Percentiles rank a stretch among this genome's conserved stretches.
Evolutionary conservation across 1,139 yeast species (phyloP).

Genomic region (Blastobotrys elegans): DNA sequence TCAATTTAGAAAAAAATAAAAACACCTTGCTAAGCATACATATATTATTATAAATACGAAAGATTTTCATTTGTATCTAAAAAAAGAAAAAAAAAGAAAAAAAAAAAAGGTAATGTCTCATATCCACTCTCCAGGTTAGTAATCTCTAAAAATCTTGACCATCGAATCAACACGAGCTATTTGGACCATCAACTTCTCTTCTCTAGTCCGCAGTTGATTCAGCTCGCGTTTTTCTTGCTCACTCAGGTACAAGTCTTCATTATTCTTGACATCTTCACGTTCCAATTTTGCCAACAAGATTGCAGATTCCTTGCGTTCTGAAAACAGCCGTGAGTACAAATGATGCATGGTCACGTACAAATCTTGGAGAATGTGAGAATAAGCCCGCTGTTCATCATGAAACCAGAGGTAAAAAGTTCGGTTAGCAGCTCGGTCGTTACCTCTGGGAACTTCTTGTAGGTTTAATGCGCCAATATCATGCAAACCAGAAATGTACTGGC

Average conservation of each 20-base stretch:
- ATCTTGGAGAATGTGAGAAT: conserved; percentile 47
- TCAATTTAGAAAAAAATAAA: neutral
- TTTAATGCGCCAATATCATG: conserved; percentile 40
- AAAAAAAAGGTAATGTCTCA: neutral
- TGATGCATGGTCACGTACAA: conserved; percentile 67
- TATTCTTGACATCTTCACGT: conserved; percentile 85
- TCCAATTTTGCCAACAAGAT: conserved; percentile 73
- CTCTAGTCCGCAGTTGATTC: conserved; percentile 42
- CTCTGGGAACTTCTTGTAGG: conserved; percentile 84
- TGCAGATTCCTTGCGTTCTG: conserved; percentile 55
- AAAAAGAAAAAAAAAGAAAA: neutral
- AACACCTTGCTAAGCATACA: neutral
- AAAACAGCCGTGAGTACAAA: conserved; percentile 50
- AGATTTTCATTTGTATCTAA: too few relatives aligned
- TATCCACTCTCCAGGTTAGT: too few relatives aligned
- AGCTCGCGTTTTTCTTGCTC: conserved; percentile 72
- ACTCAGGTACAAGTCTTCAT: conserved; percentile 67
- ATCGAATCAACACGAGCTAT: conserved; percentile 34
- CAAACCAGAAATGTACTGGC: conserved; percentile 41
- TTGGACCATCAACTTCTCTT: conserved; percentile 34
- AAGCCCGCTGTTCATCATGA: conserved; percentile 53
- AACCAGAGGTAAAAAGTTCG: conserved; percentile 81
- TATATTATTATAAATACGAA: too few relatives aligned
- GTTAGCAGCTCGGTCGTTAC: conserved; percentile 87
- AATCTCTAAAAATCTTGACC: conserved; percentile 39